Base-by-base conservation (phyloP, 495 filamentous ascomycete species). In the Aspergillus nanangensis region DNA sequence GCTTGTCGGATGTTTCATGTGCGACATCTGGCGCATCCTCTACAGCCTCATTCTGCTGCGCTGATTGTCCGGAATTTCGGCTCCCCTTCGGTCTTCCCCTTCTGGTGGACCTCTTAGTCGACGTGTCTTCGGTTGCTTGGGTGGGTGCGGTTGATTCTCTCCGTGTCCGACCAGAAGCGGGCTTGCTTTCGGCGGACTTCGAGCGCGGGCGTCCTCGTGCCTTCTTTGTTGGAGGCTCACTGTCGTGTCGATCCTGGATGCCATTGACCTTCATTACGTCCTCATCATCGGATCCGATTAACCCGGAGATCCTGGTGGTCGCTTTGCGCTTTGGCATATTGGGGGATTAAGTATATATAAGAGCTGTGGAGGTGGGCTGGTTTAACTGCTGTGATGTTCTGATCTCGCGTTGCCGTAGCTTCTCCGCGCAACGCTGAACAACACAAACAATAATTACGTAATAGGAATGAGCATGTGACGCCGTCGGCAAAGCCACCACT, bases 241-340 rank as follows among this genome's bases (percentile, higher is more conserved):
- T 65, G 15, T 53, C 54, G 25, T 50, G 54, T 18, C 50, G 34
- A 42, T 64, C 59, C 21, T 66, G 57, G 47, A 49, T 43, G 37
- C 59, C 65, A 45, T 47, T 53, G 7, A 52, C 8, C 40, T 63
- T 60, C 43, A 66, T 66, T 23, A 72, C 69, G 63, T 85, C 81
- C 38, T 89, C 85, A 50, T 81, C 79, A 42, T 86, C 83, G 31
- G 81, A 86, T 47, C 81, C 84, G 27, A 83, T 70, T 37, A 85
- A 66, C n/a, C 71, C 77, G 48, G 83, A 77, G 19, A 87, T 54
- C 25, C 75, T 79, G 22, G 75, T 63, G 19, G 71, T 48, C n/a
- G 65, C 65, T 48, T 73, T 79, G 42, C 65, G 61, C 52, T 77
- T 79, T 19, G 79, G 70, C 80, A 83, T 83, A 37, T 37, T 55